A percentile compares a stretch with the other conserved stretches of the same genome.
These are phyloP conservation scores for Talaromyces sp. DNA, from an alignment of 2,329 filamentous ascomycete genomes.

Conservation along the genomic window DNA sequence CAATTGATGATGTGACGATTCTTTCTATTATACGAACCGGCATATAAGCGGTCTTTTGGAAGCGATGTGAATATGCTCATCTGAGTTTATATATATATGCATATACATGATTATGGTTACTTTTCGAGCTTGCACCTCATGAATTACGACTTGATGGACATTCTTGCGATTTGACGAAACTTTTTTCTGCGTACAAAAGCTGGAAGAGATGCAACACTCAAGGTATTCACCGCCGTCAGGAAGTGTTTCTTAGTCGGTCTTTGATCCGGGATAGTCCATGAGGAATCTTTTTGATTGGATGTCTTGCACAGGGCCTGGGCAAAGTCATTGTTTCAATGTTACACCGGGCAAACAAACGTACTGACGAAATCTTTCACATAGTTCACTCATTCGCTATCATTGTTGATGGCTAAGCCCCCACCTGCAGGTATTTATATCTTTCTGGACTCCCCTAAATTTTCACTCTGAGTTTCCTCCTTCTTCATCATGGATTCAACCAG, in stretches of 20 bases:
- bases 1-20: not conserved
- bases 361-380: not conserved
- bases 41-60: not conserved
- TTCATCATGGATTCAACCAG: not conserved
- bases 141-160: not conserved
- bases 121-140: not conserved
- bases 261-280: not conserved
- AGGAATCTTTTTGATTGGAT: not conserved
- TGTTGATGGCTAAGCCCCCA: not conserved
- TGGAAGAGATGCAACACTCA: too few species aligned
- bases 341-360: not conserved
- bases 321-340: not conserved
- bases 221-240: too few species aligned
- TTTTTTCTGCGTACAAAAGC: too few species aligned
- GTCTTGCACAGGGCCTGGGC: not conserved
- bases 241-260: not conserved
- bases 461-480: not conserved
- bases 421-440: not conserved
- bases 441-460: not conserved
- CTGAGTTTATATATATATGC: not conserved
- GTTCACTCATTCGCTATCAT: not conserved
- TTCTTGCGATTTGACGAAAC: too few species aligned
- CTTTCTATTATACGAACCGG: not conserved
- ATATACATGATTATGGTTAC: not conserved
- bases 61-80: not conserved